phyloP scores from a whole-genome alignment of 768 basidiomycete species.

The Termitomyces sp. region DNA sequence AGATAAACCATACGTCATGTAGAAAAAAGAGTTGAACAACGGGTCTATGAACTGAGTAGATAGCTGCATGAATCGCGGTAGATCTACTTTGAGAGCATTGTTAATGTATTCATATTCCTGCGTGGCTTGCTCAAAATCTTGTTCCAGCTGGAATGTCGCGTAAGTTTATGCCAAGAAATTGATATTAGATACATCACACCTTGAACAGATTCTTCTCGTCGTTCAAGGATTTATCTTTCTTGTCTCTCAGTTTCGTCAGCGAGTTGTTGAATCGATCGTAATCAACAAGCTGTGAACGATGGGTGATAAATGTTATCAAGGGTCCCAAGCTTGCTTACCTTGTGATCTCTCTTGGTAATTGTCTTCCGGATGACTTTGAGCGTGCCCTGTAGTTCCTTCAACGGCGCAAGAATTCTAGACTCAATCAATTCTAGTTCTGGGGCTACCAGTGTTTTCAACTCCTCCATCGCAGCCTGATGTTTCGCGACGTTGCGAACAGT shows the following conservation, averaged over 20 bases:
- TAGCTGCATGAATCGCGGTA: constrained; percentile 90
- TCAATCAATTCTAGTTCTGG: constrained; percentile 97
- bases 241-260: constrained; percentile 91
- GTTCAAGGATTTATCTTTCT: constrained; percentile 94
- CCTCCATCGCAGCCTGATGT: constrained; percentile 76
- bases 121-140: constrained; percentile 91
- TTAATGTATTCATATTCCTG: constrained; percentile 95
- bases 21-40: constrained; percentile 97
- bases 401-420: constrained; percentile 76
- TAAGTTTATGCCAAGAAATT: constrained; percentile 14
- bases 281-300: constrained; percentile 63
- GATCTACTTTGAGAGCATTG: constrained; percentile 82
- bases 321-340: constrained; percentile 45
- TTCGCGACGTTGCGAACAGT: constrained; percentile 76
- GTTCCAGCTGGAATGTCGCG: constrained; percentile 62
- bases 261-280: constrained; percentile 97
- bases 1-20: constrained; percentile 83
- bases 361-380: constrained; percentile 91
- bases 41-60: constrained; percentile 91
- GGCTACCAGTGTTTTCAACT: constrained; percentile 69
- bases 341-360: constrained; percentile 95
- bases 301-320: neutral
- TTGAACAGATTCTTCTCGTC: constrained; percentile 99
- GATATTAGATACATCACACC: constrained; percentile 37
- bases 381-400: constrained; percentile 84